phyloP scores from a whole-genome alignment of 2,329 filamentous ascomycete genomes.

The Pyrenophora tritici-repentis region DNA sequence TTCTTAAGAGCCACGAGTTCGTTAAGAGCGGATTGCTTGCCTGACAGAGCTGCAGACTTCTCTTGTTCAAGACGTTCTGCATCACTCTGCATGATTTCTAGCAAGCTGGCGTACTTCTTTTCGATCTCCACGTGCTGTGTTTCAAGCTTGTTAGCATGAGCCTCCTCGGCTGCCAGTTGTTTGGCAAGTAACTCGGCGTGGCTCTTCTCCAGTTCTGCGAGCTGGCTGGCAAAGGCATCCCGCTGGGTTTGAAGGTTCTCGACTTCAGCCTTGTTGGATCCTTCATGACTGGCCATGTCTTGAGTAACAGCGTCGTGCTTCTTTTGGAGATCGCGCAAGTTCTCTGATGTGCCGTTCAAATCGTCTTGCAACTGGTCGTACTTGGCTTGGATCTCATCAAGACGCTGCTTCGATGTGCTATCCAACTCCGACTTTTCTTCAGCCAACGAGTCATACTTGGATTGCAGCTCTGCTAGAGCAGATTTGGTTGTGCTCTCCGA shows the following conservation, averaged over 20 bases:
- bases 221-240: slow-evolving; percentile 24
- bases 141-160: slow-evolving; percentile 31
- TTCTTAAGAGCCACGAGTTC: slow-evolving; percentile 31
- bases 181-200: slow-evolving; percentile 24
- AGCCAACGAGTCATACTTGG: slow-evolving; percentile 21
- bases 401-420: slow-evolving; percentile 4
- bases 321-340: slow-evolving; percentile 10
- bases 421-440: slow-evolving; percentile 26
- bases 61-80: slow-evolving; percentile 34
- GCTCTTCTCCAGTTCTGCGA: slow-evolving; percentile 30
- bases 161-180: slow-evolving; percentile 23
- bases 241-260: slow-evolving; percentile 23
- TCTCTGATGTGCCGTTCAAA: slow-evolving; percentile 4
- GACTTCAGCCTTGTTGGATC: slow-evolving; percentile 25
- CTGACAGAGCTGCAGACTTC: slow-evolving; percentile 27
- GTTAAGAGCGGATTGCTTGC: slow-evolving; percentile 33
- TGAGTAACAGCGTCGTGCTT: slow-evolving; percentile 22
- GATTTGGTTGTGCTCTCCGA: slow-evolving; percentile 6
- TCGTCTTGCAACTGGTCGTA: slow-evolving; percentile 16
- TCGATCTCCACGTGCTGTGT: slow-evolving; percentile 36
- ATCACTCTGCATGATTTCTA: slow-evolving; percentile 38
- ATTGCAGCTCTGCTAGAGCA: slow-evolving; percentile 12
- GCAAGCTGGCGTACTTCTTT: slow-evolving; percentile 34
- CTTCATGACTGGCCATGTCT: slow-evolving; percentile 26
- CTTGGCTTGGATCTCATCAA: slow-evolving; percentile 17